Percentiles rank a stretch among this genome's conserved stretches.
These are phyloP conservation scores for Aegilops umbellulata DNA, from an alignment of 176 grass and related monocot genomes.

Conservation along the genomic window DNA sequence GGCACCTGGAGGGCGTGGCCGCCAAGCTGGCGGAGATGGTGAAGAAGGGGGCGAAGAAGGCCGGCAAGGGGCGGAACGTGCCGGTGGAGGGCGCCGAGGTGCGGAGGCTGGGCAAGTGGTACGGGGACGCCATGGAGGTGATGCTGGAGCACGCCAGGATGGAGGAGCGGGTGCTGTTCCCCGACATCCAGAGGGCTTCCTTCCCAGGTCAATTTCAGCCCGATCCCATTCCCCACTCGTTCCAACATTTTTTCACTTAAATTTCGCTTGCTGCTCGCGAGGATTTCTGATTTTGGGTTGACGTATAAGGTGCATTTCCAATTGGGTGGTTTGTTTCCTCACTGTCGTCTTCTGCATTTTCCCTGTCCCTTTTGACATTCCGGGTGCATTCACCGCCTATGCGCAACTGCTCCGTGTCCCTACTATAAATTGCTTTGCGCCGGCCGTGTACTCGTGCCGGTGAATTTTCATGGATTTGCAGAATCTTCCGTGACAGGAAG, in stretches of 20 bases:
- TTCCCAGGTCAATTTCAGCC: constrained; percentile 49
- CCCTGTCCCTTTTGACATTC: background rate
- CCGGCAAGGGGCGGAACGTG: constrained; percentile 36
- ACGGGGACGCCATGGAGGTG: constrained; percentile 77
- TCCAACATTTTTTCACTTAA: background rate
- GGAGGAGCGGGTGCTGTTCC: constrained; percentile 91
- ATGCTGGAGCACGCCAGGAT: constrained; percentile 99
- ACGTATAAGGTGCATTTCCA: background rate
- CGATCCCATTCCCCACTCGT: background rate
- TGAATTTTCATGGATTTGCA: background rate
- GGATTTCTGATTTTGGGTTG: background rate
- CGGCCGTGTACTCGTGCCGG: background rate
- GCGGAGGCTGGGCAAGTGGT: constrained; percentile 69
- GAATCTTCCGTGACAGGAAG: constrained; percentile 2
- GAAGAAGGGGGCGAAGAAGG: constrained; percentile 55
- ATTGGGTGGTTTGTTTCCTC: background rate
- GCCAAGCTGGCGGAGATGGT: constrained; percentile 60
- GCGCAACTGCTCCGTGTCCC: background rate
- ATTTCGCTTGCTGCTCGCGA: background rate
- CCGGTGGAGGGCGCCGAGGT: constrained; percentile 51
- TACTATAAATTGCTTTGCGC: constrained; percentile 1
- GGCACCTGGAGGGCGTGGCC: constrained; percentile 75
- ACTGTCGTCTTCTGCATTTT: background rate
- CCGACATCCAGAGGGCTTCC: constrained; percentile 63
- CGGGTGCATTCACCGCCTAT: background rate